Conservation (phyloP, 345 rosid species). For the Euphorbia tirucalli region DNA sequence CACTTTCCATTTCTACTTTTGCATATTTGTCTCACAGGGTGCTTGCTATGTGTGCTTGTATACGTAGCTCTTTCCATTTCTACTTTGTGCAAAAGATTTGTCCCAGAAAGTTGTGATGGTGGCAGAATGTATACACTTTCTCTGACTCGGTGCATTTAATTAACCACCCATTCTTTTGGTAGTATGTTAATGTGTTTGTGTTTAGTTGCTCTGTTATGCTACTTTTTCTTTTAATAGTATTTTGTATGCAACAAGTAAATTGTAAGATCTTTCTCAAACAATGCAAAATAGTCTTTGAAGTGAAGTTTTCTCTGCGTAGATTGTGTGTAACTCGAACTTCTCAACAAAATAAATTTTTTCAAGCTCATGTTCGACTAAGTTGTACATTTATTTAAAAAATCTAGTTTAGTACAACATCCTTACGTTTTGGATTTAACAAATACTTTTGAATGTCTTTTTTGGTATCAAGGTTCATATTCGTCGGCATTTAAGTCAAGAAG, state of each 20-base stretch:
- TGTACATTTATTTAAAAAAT: background rate
- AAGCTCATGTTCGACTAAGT: background rate
- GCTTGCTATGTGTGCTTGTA: too few relatives aligned
- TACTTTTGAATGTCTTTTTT: constrained; percentile 14
- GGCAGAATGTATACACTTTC: background rate
- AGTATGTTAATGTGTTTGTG: background rate
- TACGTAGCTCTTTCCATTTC: constrained; percentile 6
- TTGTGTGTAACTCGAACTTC: background rate
- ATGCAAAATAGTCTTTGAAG: background rate
- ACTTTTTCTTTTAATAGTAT: background rate
- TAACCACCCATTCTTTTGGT: background rate
- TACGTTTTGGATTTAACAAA: background rate
- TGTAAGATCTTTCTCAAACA: background rate
- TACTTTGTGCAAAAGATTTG: background rate
- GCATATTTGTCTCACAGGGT: too few relatives aligned
- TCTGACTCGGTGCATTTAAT: background rate
- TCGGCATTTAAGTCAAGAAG: constrained; percentile 88
- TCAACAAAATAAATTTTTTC: background rate
- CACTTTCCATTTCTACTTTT: background rate
- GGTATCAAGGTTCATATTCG: constrained; percentile 66
- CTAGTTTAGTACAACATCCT: background rate
- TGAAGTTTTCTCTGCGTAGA: background rate
- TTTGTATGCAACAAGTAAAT: background rate
- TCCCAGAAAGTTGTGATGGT: background rate
- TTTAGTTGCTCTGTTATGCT: background rate